These are phyloP conservation scores for Nepenthes gracilis DNA, from an alignment of 148 eudicot genomes.

Conservation along the genomic window DNA sequence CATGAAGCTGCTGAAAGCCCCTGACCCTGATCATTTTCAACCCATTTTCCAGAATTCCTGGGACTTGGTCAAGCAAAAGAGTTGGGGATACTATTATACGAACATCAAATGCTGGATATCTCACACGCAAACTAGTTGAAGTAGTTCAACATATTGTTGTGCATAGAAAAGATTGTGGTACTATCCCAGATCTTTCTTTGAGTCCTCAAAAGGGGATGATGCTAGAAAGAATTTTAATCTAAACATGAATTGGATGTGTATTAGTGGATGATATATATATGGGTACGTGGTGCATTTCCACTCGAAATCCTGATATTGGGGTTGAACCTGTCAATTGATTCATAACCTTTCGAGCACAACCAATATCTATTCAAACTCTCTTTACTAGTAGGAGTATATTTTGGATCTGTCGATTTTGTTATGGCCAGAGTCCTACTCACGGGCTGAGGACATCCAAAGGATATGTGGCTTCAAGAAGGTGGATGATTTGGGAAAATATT, in stretches of 20 bases:
- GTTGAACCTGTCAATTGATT: constrained; percentile 6
- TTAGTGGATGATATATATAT: constrained; percentile 14
- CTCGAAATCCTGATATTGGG: constrained; percentile 3
- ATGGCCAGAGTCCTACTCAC: neutral
- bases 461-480: too few species aligned
- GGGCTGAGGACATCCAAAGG: neutral
- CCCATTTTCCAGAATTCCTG: too few species aligned
- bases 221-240: constrained; percentile 10
- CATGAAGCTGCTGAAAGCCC: too few species aligned
- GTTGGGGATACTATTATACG: constrained; percentile 14
- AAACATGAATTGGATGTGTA: constrained; percentile 16
- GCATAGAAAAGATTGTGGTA: constrained; percentile 12
- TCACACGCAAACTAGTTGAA: constrained; percentile 16
- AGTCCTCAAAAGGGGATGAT: constrained; percentile 6
- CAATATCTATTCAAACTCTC: constrained; percentile 10
- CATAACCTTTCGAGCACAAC: constrained; percentile 14
- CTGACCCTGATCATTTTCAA: too few species aligned
- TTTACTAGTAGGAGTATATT: neutral
- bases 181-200: constrained; percentile 6
- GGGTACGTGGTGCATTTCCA: neutral
- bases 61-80: constrained; percentile 4
- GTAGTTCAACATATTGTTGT: constrained; percentile 18
- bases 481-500: too few species aligned
- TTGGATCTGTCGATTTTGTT: neutral
- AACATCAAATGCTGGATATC: constrained; percentile 13